Base-by-base conservation (phyloP, 305 asterid species). In the Fraxinus baroniana region DNA sequence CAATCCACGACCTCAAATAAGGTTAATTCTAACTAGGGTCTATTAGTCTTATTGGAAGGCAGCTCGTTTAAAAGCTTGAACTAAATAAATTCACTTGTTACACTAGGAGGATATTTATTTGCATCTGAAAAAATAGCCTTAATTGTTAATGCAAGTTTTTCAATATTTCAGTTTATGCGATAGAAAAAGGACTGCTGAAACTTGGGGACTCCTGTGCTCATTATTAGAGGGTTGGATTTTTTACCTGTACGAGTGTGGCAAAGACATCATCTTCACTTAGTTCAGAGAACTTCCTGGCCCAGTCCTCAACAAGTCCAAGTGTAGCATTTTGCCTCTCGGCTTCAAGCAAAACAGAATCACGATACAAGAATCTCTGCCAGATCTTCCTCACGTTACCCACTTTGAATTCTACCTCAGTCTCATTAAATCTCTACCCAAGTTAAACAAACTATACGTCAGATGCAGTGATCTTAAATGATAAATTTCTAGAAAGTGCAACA, bases 301-400 rank as follows among this genome's bases (percentile, higher is more conserved):
- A 96, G 39, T 80, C 83, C 80, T 92, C 94, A 15, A 87, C 90
- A 7, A 84, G 83, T 74, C 94, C 93, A 17, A 85, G 39, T 17
- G 92, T 85, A 60, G 85, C 75, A 35, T 90, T 91, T 82, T 96
- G 99, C 86, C 98, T 92, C 84, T 87, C 90, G 36, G 99, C 98
- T 90, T 96, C 99, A 72, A 93, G 98, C 83, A 94, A 60, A 79
- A 96, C 64, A 60, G 99, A 89, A 90, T 93, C 92, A 0, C 91
- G 94, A 82, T 96, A 96, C 89, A 93, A 64, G 90, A 92, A 96
- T 87, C 99, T 91, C 82, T 89, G 99, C 99, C 99, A 94, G 66
- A 94, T 90, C 82, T 88, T 94, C 86, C 83, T 94, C 84, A 96
- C 94, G 79, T 93, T 94, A 55, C 90, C 89, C 90, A 93, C 44